A percentile compares a stretch with the other conserved stretches of the same genome.
Conservation (phyloP, 164 flowering plant genomes). For the Akebia trifoliata region DNA sequence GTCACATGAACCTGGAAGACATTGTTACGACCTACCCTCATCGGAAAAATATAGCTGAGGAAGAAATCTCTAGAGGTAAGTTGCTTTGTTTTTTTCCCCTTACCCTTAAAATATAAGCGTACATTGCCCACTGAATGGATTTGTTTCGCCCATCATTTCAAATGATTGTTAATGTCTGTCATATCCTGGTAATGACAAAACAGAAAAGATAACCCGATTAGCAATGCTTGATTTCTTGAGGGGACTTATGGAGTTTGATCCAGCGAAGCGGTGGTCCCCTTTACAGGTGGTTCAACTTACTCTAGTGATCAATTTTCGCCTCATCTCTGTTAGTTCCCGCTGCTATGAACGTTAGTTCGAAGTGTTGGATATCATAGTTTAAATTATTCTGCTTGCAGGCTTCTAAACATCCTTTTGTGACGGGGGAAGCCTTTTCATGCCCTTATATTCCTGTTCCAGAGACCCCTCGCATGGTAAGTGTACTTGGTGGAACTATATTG, state of each 20-base stretch:
- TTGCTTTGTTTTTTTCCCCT: slow-evolving; percentile 1
- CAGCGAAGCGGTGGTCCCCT: slow-evolving; percentile 98
- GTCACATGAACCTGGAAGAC: slow-evolving; percentile 74
- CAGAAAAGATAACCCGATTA: slow-evolving; percentile 74
- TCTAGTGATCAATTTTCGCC: background rate
- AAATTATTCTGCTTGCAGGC: slow-evolving; percentile 53
- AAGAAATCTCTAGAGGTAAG: slow-evolving; percentile 78
- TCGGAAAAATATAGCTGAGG: slow-evolving; percentile 54
- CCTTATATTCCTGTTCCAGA: slow-evolving; percentile 82
- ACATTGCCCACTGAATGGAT: too few relatives aligned
- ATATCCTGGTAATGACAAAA: slow-evolving; percentile 11
- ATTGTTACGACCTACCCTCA: slow-evolving; percentile 81
- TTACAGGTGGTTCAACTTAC: slow-evolving; percentile 57
- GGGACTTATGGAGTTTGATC: slow-evolving; percentile 97
- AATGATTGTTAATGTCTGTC: slow-evolving; percentile 13
- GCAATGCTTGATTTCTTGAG: slow-evolving; percentile 90
- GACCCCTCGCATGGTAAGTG: slow-evolving; percentile 78
- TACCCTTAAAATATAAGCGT: background rate
- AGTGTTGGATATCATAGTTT: slow-evolving; percentile 1
- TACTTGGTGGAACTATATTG: background rate
- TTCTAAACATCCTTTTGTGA: slow-evolving; percentile 88
- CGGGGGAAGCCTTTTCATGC: slow-evolving; percentile 82
- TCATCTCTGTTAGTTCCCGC: background rate
- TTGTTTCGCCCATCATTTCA: background rate
- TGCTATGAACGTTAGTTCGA: background rate